Evolutionary conservation across 192 early-diverging fungal genomes (phyloP).

Genomic region (Gamsiella multidivaricata): DNA sequence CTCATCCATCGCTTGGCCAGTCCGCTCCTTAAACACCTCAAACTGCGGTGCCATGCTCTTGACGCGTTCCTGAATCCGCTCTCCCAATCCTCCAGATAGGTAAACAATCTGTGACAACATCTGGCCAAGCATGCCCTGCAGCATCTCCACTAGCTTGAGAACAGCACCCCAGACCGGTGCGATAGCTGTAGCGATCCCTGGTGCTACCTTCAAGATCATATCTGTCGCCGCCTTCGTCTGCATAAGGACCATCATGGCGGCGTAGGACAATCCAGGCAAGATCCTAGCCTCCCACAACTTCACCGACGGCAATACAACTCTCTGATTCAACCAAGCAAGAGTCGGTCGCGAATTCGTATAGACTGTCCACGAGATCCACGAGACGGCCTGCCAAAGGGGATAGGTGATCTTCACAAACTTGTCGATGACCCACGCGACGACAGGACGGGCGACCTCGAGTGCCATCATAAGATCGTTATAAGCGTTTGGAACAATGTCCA

Average conservation of each 20-base stretch:
- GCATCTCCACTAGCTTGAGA: constrained; percentile 3
- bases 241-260: neutral
- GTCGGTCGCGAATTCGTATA: constrained; percentile 1
- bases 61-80: constrained; percentile 10
- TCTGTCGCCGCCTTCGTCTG: constrained; percentile 1
- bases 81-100: constrained; percentile 23
- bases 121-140: constrained; percentile 2
- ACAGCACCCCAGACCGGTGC: constrained; percentile 29
- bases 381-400: constrained; percentile 24
- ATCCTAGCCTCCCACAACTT: constrained; percentile 22
- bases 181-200: neutral
- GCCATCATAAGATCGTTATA: constrained; percentile 37
- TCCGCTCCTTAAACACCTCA: constrained; percentile 25
- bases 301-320: constrained; percentile 4
- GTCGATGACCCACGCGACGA: constrained; percentile 28
- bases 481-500: constrained; percentile 37
- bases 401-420: constrained; percentile 20
- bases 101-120: neutral
- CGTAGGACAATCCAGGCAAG: neutral
- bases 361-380: constrained; percentile 28
- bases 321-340: constrained; percentile 9
- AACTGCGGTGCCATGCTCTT: constrained; percentile 20
- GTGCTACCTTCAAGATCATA: neutral
- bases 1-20: constrained; percentile 24
- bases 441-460: constrained; percentile 23